Evolutionary conservation across 805 yeast species (phyloP).

Genomic region (Candida andamanensis): DNA sequence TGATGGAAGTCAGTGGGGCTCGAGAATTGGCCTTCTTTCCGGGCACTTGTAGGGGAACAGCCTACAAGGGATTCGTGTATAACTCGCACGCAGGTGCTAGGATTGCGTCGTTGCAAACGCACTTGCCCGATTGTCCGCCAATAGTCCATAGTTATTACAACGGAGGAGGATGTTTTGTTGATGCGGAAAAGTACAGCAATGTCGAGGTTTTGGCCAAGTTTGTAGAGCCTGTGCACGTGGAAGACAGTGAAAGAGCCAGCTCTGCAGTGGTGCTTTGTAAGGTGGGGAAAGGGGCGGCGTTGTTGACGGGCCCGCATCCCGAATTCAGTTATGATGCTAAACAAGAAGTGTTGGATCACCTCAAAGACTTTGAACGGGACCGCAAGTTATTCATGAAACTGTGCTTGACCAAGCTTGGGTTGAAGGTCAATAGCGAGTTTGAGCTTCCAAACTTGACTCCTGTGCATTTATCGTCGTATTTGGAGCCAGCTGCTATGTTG

Average conservation of each 20-base stretch:
- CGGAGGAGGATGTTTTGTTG: slow-evolving; percentile 86
- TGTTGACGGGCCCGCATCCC: slow-evolving; percentile 85
- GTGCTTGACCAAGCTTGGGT: slow-evolving; percentile 55
- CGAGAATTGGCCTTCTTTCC: slow-evolving; percentile 81
- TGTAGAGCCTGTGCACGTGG: slow-evolving; percentile 50
- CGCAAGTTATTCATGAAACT: slow-evolving; percentile 55
- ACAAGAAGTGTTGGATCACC: slow-evolving; percentile 20
- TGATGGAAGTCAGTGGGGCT: slow-evolving; percentile 79
- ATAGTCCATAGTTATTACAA: slow-evolving; percentile 55
- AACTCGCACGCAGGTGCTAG: slow-evolving; percentile 72
- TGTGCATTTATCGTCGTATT: slow-evolving; percentile 45
- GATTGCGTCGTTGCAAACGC: slow-evolving; percentile 42
- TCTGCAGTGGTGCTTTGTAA: slow-evolving; percentile 73
- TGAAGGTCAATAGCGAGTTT: slow-evolving; percentile 56
- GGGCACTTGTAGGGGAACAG: slow-evolving; percentile 79
- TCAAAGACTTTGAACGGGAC: slow-evolving; percentile 39
- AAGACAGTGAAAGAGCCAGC: slow-evolving; percentile 12
- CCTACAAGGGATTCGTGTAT: slow-evolving; percentile 74
- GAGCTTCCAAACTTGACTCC: slow-evolving; percentile 69
- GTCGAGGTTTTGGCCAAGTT: slow-evolving; percentile 76
- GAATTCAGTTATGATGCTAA: slow-evolving; percentile 51
- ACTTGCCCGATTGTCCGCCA: slow-evolving; percentile 21
- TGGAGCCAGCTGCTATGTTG: slow-evolving; percentile 20
- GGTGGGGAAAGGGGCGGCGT: slow-evolving; percentile 70
- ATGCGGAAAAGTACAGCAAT: slow-evolving; percentile 54